These are phyloP conservation scores for Boletus reticulatus DNA, from an alignment of 768 basidiomycete genomes.

Conservation along the genomic window DNA sequence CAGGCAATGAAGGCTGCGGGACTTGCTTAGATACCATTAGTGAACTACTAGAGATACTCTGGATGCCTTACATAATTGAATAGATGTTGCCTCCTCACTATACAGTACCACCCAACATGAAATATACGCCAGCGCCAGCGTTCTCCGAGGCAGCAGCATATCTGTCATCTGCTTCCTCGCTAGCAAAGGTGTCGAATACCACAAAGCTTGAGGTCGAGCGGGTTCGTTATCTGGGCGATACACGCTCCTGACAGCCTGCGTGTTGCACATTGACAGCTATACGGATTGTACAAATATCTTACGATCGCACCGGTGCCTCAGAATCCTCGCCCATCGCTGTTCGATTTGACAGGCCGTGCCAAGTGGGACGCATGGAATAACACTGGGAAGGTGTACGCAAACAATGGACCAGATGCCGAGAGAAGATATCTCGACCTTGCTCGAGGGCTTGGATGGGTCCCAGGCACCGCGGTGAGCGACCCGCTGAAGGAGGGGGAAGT, in stretches of 20 bases:
- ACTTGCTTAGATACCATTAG: constrained; percentile 47
- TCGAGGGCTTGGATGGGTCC: constrained; percentile 63
- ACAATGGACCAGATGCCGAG: constrained; percentile 50
- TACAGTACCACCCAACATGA: constrained; percentile 13
- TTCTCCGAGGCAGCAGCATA: constrained; percentile 65
- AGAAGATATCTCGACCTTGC: constrained; percentile 68
- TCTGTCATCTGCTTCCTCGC: constrained; percentile 55
- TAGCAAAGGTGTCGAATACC: constrained; percentile 53
- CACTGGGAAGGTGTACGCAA: constrained; percentile 47
- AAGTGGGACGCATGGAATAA: constrained; percentile 86
- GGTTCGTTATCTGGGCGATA: constrained; percentile 13
- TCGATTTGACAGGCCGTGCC: constrained; percentile 75
- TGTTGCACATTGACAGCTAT: constrained; percentile 55
- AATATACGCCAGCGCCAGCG: constrained; percentile 34
- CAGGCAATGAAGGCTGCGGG: constrained; percentile 82
- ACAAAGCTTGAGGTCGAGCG: constrained; percentile 72
- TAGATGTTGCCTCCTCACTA: constrained; percentile 3
- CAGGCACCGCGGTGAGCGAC: constrained; percentile 25
- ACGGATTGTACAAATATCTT: constrained; percentile 78
- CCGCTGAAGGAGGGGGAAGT: constrained; percentile 33
- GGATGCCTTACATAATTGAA: constrained; percentile 38
- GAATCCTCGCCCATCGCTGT: constrained; percentile 64
- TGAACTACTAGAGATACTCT: constrained; percentile 4
- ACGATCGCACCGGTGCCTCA: constrained; percentile 57
- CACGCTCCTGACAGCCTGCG: constrained; percentile 17